Evolutionary conservation across 306 rosid genomes (phyloP).

Genomic region (Urtica urens): DNA sequence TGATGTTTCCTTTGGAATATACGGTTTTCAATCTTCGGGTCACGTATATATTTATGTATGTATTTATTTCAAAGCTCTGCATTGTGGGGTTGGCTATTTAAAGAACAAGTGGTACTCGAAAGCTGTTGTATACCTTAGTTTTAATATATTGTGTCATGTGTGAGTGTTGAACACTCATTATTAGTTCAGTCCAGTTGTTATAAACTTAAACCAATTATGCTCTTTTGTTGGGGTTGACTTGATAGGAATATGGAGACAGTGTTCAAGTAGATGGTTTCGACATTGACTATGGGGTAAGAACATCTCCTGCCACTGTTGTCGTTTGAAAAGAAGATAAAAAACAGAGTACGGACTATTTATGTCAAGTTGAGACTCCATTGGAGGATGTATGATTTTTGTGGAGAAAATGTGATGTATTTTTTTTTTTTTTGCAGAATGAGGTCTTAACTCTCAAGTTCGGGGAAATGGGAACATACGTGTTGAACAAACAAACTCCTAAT

Average conservation of each 20-base stretch:
- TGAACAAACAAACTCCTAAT: slow-evolving; percentile 86
- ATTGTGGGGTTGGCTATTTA: too few relatives aligned
- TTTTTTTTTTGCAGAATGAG: slow-evolving; percentile 51
- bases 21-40: too few relatives aligned
- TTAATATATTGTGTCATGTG: too few relatives aligned
- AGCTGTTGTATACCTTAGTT: too few relatives aligned
- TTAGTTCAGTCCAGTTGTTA: neutral
- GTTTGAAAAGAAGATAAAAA: neutral
- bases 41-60: too few relatives aligned
- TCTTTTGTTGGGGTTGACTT: slow-evolving; percentile 7
- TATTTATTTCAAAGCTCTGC: too few relatives aligned
- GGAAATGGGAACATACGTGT: slow-evolving; percentile 56
- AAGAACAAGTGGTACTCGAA: too few relatives aligned
- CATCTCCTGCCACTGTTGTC: neutral
- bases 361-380: neutral
- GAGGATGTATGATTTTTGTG: slow-evolving; percentile 1
- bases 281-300: slow-evolving; percentile 85
- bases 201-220: neutral
- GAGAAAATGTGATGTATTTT: slow-evolving; percentile 5
- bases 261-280: slow-evolving; percentile 74
- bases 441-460: slow-evolving; percentile 74
- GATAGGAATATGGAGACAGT: slow-evolving; percentile 71
- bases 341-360: neutral
- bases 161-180: too few relatives aligned
- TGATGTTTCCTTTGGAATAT: too few relatives aligned